Base-by-base conservation (phyloP, 768 basidiomycete genomes). In the Podaxis sp. region DNA sequence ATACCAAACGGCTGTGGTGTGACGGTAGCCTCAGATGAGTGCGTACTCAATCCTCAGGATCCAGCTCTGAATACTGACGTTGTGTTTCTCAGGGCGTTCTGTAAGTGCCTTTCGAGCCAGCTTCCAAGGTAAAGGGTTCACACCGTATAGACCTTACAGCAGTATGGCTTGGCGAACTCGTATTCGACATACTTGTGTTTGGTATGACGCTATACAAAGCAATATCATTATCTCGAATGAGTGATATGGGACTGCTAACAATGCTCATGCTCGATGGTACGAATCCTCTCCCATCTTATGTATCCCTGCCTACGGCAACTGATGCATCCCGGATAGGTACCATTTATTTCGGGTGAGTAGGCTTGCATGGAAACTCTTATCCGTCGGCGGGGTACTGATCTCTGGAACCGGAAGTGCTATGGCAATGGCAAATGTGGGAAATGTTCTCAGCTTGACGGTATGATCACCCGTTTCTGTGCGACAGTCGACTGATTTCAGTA, bases 131-230 rank as follows among this genome's bases (percentile, higher is more conserved):
- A 37, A 36, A 16, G 57, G 3, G 35, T 10, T 25, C 28, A 18
- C 32, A 32, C 32, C 7, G 32, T 32, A 2, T 48, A 78, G 74
- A 70, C 13, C 62, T 77, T 5, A 74, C 70, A 9, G 64, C 63
- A 2, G 75, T 74, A 14, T 80, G 78, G 78, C 69, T 67, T n/a
- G 73, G 70, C 21, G 67, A 76, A 68, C 67, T 79, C 5, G 58
- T 71, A 5, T 78, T 78, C 58, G 79, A 80, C 61, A 59, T 73
- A n/a, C 50, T 75, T n/a, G 74, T 80, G 0, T 77, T 79, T 57
- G 59, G 48, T 36, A 72, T 80, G 69, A 80, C 77, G 1, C 38
- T 78, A 3, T 74, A 69, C 51, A 74, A 75, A 55, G 72, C 77
- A 1, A 50, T 76, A 40, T 63, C 59, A 18, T 62, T 67, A 37